These are phyloP conservation scores for Aspergillus ibericus DNA, from an alignment of 2,329 filamentous ascomycete genomes.

Conservation along the genomic window DNA sequence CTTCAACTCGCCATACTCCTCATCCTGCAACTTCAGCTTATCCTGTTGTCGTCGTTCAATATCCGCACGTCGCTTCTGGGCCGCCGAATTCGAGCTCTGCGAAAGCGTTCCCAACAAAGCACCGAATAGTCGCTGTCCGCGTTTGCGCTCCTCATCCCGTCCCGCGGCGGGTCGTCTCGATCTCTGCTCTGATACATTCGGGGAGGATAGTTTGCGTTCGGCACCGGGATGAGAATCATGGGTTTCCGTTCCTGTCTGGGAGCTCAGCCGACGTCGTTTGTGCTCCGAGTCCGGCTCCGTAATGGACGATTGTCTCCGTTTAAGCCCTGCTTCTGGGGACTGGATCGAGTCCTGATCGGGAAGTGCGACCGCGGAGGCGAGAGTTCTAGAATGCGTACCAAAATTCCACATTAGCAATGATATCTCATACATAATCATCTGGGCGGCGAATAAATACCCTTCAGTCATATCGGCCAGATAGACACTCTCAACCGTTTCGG, in stretches of 20 bases:
- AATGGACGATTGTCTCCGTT: slow-evolving; percentile 57
- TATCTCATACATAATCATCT: neutral
- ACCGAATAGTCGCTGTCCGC: slow-evolving; percentile 83
- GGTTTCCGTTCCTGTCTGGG: slow-evolving; percentile 29
- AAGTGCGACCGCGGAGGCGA: slow-evolving; percentile 56
- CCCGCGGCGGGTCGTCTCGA: slow-evolving; percentile 17
- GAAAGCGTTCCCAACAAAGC: slow-evolving; percentile 75
- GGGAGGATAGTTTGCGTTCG: slow-evolving; percentile 26
- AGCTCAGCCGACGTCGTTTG: slow-evolving; percentile 56
- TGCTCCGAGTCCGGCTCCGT: slow-evolving; percentile 46
- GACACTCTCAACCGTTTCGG: too few species aligned
- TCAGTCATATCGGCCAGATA: slow-evolving; percentile 15
- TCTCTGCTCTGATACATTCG: slow-evolving; percentile 19
- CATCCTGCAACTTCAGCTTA: slow-evolving; percentile 73
- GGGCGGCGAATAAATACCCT: slow-evolving; percentile 10
- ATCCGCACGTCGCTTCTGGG: slow-evolving; percentile 70
- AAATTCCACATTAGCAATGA: neutral
- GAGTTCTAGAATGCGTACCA: slow-evolving; percentile 24
- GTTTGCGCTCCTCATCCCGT: slow-evolving; percentile 74
- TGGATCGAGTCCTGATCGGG: slow-evolving; percentile 43
- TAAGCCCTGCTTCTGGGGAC: slow-evolving; percentile 40
- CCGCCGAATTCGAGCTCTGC: slow-evolving; percentile 64
- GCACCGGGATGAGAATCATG: slow-evolving; percentile 21
- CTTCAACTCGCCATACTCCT: slow-evolving; percentile 68
- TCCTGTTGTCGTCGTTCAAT: slow-evolving; percentile 81